Conservation (phyloP, 2,329 filamentous ascomycete genomes). For the Exophiala dermatitidis region DNA sequence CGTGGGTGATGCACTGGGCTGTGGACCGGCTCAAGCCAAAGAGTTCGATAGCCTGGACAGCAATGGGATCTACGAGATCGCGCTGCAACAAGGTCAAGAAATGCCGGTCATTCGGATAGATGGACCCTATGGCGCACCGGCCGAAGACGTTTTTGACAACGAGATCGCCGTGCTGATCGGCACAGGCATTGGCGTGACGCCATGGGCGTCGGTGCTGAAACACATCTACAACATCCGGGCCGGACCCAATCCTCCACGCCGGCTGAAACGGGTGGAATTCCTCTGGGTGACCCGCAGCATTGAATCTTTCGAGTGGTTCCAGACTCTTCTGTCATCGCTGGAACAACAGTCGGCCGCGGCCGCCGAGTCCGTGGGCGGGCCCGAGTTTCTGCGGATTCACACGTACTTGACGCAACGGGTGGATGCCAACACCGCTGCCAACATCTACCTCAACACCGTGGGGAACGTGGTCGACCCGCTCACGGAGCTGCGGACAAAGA, state of each 20-base stretch:
- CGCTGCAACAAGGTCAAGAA: slow-evolving; percentile 81
- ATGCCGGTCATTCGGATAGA: slow-evolving; percentile 90
- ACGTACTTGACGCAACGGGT: slow-evolving; percentile 93
- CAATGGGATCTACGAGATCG: slow-evolving; percentile 96
- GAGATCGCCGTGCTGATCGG: slow-evolving; percentile 72
- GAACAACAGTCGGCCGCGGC: slow-evolving; percentile 75
- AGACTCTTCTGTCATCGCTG: slow-evolving; percentile 81
- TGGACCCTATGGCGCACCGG: slow-evolving; percentile 91
- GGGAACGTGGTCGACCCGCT: slow-evolving; percentile 81
- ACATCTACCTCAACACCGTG: slow-evolving; percentile 94
- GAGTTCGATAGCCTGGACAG: slow-evolving; percentile 86
- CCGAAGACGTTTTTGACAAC: slow-evolving; percentile 95
- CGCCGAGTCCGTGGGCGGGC: slow-evolving; percentile 47
- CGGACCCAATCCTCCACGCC: slow-evolving; percentile 77
- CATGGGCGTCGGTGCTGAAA: slow-evolving; percentile 81
- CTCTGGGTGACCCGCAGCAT: slow-evolving; percentile 98
- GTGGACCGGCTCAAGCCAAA: slow-evolving; percentile 76
- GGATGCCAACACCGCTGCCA: slow-evolving; percentile 85
- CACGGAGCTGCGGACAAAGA: slow-evolving; percentile 81
- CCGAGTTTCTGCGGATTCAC: slow-evolving; percentile 92
- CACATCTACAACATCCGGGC: slow-evolving; percentile 97
- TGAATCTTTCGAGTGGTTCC: slow-evolving; percentile 97
- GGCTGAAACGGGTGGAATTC: slow-evolving; percentile 91
- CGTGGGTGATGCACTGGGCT: slow-evolving; percentile 94
- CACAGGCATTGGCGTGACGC: slow-evolving; percentile 78